Conservation (phyloP, 1,139 yeast genomes). For the Pichia norvegensis region DNA sequence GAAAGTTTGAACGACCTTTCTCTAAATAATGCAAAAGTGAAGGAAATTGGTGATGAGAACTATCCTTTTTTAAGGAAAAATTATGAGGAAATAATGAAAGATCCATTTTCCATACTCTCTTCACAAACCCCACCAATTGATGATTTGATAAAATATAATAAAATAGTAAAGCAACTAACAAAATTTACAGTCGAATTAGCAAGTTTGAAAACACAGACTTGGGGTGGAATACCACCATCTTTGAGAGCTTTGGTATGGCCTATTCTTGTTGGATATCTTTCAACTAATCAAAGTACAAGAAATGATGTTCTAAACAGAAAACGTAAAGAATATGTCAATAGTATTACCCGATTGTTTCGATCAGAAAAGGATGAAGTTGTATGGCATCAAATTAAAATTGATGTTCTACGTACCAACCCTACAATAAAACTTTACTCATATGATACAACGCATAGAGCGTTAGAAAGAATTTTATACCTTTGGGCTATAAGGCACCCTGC, state of each 20-base stretch:
- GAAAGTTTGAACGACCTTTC: neutral
- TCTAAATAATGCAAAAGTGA: neutral
- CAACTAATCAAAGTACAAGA: slow-evolving; percentile 75
- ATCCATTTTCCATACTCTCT: slow-evolving; percentile 35
- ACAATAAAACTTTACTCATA: slow-evolving; percentile 63
- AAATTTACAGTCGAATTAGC: slow-evolving; percentile 55
- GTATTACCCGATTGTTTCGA: slow-evolving; percentile 46
- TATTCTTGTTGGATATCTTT: slow-evolving; percentile 77
- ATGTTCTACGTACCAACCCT: slow-evolving; percentile 92
- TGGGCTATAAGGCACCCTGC: slow-evolving; percentile 99
- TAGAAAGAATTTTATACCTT: slow-evolving; percentile 73
- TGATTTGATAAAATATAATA: slow-evolving; percentile 47
- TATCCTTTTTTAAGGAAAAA: slow-evolving; percentile 24
- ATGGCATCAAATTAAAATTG: slow-evolving; percentile 95
- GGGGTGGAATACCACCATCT: slow-evolving; percentile 90
- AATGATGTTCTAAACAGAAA: slow-evolving; percentile 63
- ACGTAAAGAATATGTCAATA: slow-evolving; percentile 78
- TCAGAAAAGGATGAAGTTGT: slow-evolving; percentile 68
- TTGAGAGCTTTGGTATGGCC: slow-evolving; percentile 88
- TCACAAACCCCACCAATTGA: slow-evolving; percentile 31
- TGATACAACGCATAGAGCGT: slow-evolving; percentile 64
- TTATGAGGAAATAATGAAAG: slow-evolving; percentile 26
- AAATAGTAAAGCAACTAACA: slow-evolving; percentile 57
- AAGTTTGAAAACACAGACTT: slow-evolving; percentile 69
- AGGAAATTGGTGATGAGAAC: slow-evolving; percentile 12